Percentiles rank a stretch among this genome's conserved stretches.
These are phyloP conservation scores for Orbilia oligospora DNA, from an alignment of 2,329 filamentous ascomycete genomes.

Conservation along the genomic window DNA sequence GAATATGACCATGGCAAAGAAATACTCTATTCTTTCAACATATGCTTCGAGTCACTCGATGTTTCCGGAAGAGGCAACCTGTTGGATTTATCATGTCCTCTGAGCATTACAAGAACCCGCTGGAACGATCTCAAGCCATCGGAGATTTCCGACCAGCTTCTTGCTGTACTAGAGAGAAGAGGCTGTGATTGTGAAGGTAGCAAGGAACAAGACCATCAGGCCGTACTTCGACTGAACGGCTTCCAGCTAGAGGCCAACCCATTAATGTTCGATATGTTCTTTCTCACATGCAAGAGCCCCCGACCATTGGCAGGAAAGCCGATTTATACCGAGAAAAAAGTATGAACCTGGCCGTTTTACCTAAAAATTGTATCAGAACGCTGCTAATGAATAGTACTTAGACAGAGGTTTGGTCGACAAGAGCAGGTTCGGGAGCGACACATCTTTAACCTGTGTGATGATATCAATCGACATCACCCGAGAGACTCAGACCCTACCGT, in stretches of 20 bases:
- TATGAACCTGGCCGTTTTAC: too few species aligned
- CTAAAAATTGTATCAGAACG: too few species aligned
- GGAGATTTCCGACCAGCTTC: conserved; percentile 13
- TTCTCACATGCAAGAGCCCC: conserved; percentile 10
- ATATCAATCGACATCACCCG: conserved; percentile 8
- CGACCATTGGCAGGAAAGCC: conserved; percentile 32
- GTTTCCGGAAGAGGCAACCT: conserved; percentile 13
- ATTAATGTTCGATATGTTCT: conserved; percentile 24
- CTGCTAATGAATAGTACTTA: too few species aligned
- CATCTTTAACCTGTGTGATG: conserved; percentile 26
- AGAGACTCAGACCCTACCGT: conserved; percentile 15
- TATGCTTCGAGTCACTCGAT: conserved; percentile 28
- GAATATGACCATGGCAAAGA: conserved; percentile 5
- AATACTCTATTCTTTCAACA: conserved; percentile 20
- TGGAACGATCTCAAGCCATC: conserved; percentile 28
- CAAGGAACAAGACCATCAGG: conserved; percentile 12
- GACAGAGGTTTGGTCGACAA: too few species aligned
- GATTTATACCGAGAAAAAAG: conserved; percentile 19
- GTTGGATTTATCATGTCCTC: conserved; percentile 9
- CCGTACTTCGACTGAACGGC: conserved; percentile 27
- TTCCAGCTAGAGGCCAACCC: conserved; percentile 28
- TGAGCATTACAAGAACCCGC: conserved; percentile 23
- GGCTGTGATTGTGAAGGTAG: conserved; percentile 3
- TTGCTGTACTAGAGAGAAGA: conserved; percentile 22
- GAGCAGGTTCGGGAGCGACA: too few species aligned